A percentile compares a stretch with the other conserved stretches of the same genome.
Evolutionary conservation across 345 rosid genomes (phyloP).

Genomic region (Eucalyptus decipiens): DNA sequence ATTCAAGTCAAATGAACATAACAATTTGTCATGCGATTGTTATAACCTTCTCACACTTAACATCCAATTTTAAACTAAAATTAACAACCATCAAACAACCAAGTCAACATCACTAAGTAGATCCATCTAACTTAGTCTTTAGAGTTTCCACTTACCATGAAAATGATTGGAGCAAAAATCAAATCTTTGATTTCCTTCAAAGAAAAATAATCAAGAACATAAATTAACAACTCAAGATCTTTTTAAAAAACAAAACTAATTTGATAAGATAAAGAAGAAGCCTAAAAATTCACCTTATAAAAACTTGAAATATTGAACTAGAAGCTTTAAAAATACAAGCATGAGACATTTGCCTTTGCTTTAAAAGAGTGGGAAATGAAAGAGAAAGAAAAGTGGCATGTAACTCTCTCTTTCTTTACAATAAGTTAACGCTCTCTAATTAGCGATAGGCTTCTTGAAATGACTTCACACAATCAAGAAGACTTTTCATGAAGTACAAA

Average conservation of each 20-base stretch:
- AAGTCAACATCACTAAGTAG: not conserved
- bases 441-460: not conserved
- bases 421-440: too few species aligned
- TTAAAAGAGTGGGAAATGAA: not conserved
- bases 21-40: rapidly evolving
- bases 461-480: not conserved
- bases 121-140: not conserved
- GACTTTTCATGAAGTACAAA: not conserved
- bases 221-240: not conserved
- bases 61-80: not conserved
- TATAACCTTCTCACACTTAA: not conserved
- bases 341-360: not conserved
- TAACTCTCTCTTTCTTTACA: too few species aligned
- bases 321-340: not conserved
- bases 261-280: not conserved
- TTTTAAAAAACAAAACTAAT: too few species aligned
- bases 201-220: not conserved
- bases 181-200: not conserved
- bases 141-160: not conserved
- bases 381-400: not conserved
- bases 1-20: not conserved
- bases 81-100: not conserved
- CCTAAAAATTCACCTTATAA: not conserved
- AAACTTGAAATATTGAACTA: not conserved
- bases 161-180: too few species aligned